Conservation (phyloP, 2,329 filamentous ascomycete genomes). For the Penicillium sclerotigenum region DNA sequence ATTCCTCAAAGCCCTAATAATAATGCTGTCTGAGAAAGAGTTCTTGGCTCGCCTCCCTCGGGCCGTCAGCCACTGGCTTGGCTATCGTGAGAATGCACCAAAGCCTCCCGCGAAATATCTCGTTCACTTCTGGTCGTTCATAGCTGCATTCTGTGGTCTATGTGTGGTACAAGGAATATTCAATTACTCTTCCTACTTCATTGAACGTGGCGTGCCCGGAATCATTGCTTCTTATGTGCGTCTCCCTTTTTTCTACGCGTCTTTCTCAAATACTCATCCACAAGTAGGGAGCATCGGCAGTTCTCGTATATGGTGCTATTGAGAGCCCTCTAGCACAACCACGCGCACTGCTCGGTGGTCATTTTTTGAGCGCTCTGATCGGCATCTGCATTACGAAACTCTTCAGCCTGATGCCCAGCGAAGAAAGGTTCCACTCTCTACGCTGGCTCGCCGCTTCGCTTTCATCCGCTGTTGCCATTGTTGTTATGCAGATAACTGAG, state of each 20-base stretch:
- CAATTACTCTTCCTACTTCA: conserved; percentile 19
- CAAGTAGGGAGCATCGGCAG: background rate
- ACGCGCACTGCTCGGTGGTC: background rate
- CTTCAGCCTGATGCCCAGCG: background rate
- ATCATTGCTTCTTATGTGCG: background rate
- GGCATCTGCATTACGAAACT: background rate
- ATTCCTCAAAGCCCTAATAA: no score
- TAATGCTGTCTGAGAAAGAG: conserved; percentile 25
- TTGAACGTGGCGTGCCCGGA: background rate
- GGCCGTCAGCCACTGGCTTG: conserved; percentile 28
- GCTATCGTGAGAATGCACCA: conserved; percentile 22
- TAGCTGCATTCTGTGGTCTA: conserved; percentile 26
- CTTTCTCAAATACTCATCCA: background rate
- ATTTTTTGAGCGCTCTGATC: background rate
- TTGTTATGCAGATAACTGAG: background rate
- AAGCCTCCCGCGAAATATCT: conserved; percentile 21
- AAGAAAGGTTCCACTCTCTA: background rate
- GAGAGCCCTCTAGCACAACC: background rate
- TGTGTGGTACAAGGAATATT: conserved; percentile 24
- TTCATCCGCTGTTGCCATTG: background rate
- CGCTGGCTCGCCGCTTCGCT: background rate
- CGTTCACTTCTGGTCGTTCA: conserved; percentile 25
- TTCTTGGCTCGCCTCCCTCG: conserved; percentile 15
- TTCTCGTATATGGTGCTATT: background rate
- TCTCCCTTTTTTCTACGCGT: background rate